phyloP scores from a whole-genome alignment of 2,329 filamentous ascomycete species.

The Myriosclerotinia duriaeana region DNA sequence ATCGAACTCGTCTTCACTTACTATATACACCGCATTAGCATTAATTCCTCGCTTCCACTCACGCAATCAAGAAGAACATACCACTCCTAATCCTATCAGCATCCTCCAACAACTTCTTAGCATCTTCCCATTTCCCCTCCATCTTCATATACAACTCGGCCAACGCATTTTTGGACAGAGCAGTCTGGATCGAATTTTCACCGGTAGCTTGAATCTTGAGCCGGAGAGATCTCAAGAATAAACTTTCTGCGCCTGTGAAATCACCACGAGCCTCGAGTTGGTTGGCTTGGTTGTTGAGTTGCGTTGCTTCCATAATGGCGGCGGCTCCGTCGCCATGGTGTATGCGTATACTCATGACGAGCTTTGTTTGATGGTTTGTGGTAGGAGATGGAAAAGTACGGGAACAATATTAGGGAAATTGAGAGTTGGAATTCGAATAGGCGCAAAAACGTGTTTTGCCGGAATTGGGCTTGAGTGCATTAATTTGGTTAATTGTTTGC shows the following conservation, averaged over 20 bases:
- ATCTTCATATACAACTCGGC: constrained; percentile 9
- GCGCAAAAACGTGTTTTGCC: too few relatives aligned
- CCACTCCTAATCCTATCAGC: constrained; percentile 1
- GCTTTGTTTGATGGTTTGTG: not conserved
- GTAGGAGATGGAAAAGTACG: too few relatives aligned
- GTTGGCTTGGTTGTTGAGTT: constrained; percentile 4
- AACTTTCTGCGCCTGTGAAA: not conserved
- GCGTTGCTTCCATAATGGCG: not conserved
- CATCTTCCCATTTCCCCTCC: not conserved
- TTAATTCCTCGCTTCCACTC: not conserved
- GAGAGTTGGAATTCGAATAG: too few relatives aligned
- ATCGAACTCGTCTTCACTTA: not conserved
- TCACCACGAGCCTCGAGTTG: not conserved
- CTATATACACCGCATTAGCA: not conserved
- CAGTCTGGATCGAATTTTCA: not conserved
- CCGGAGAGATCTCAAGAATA: not conserved
- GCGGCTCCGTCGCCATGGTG: too few relatives aligned
- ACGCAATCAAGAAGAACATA: not conserved
- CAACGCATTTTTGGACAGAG: not conserved
- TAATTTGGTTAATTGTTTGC: too few relatives aligned
- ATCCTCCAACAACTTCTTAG: not conserved
- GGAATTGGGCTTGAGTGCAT: too few relatives aligned
- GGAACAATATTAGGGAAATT: too few relatives aligned
- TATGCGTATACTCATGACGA: not conserved
- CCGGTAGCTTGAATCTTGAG: not conserved